Evolutionary conservation across 257 asterid species (phyloP).

Genomic region (Coffea eugenioides): DNA sequence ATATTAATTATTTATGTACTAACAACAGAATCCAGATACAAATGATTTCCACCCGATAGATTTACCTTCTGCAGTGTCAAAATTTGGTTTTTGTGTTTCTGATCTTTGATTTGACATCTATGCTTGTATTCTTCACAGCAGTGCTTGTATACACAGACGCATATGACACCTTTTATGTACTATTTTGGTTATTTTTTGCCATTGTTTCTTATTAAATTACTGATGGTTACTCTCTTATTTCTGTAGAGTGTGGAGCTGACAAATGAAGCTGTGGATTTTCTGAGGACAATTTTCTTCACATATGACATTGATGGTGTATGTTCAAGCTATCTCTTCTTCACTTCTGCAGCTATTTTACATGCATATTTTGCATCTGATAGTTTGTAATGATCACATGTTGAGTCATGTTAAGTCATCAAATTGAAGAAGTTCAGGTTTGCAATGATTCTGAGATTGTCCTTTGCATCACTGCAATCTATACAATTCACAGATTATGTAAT

Average conservation of each 20-base stretch:
- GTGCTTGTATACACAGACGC: not conserved
- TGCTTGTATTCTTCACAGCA: too few species aligned
- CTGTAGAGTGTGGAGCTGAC: constrained; percentile 90
- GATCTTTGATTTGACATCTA: not conserved
- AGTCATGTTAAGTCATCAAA: not conserved
- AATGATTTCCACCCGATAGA: not conserved
- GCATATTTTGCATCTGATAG: not conserved
- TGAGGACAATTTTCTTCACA: constrained; percentile 62
- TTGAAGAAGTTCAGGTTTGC: not conserved
- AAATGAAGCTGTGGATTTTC: constrained; percentile 82
- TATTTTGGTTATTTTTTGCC: not conserved
- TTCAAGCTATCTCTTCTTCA: constrained; percentile 20
- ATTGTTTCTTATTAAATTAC: not conserved
- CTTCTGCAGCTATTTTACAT: not conserved
- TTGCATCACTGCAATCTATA: not conserved
- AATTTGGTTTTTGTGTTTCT: not conserved
- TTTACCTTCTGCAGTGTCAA: not conserved
- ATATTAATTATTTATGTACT: not conserved
- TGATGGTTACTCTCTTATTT: not conserved
- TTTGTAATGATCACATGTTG: not conserved
- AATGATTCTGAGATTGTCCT: not conserved
- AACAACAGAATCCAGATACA: not conserved
- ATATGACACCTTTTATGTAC: not conserved
- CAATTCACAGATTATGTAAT: too few species aligned
- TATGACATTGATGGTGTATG: constrained; percentile 82